A percentile compares a stretch with the other conserved stretches of the same genome.
phyloP scores from a whole-genome alignment of 2,329 filamentous ascomycete genomes.

The Emergomyces orientalis region DNA sequence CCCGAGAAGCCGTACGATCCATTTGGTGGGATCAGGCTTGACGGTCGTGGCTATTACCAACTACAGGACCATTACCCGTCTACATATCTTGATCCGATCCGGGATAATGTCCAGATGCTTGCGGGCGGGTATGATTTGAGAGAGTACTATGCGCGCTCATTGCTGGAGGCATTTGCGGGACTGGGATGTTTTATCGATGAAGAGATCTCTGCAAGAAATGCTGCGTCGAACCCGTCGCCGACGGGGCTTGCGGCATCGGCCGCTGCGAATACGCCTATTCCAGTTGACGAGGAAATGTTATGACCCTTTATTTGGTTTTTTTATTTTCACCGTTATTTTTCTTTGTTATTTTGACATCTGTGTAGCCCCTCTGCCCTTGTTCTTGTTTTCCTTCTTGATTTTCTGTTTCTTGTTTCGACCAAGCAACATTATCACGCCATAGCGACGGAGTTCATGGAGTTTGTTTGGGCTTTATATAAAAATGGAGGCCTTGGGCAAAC shows the following conservation, averaged over 20 bases:
- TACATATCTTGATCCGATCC: constrained; percentile 59
- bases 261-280: constrained; percentile 8
- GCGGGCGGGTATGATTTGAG: constrained; percentile 75
- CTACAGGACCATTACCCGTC: constrained; percentile 64
- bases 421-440: background rate
- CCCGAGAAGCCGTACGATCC: constrained; percentile 76
- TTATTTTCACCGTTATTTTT: background rate
- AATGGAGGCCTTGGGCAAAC: background rate
- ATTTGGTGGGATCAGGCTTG: constrained; percentile 61
- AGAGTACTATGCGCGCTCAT: constrained; percentile 70
- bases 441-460: constrained; percentile 9
- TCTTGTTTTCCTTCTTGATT: background rate
- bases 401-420: background rate
- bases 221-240: constrained; percentile 19
- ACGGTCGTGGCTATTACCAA: constrained; percentile 60
- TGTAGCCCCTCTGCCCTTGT: background rate
- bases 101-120: constrained; percentile 55
- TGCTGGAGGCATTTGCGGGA: constrained; percentile 85
- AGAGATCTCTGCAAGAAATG: constrained; percentile 40
- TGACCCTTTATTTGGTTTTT: background rate
- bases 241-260: constrained; percentile 26
- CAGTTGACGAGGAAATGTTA: constrained; percentile 9
- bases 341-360: background rate
- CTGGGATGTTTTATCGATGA: constrained; percentile 80
- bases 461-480: background rate